A percentile compares a stretch with the other conserved stretches of the same genome.
phyloP scores from a whole-genome alignment of 2,329 filamentous ascomycete species.

The Arachnomyces sp. region DNA sequence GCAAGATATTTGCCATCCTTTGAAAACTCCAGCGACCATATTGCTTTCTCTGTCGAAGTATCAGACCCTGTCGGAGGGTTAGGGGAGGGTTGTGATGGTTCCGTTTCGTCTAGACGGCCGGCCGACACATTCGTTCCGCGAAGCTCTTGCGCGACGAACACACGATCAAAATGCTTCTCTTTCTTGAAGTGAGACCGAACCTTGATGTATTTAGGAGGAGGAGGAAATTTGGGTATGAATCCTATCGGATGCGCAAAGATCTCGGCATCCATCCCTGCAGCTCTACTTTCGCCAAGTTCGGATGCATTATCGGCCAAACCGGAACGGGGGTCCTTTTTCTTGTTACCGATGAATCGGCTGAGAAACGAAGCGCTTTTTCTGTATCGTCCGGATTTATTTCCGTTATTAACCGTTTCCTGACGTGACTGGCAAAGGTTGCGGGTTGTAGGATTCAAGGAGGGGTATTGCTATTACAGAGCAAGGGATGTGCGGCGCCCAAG shows the following conservation, averaged over 20 bases:
- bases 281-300: slow-evolving; percentile 61
- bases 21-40: slow-evolving; percentile 92
- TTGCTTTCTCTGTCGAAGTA: slow-evolving; percentile 50
- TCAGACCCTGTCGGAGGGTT: slow-evolving; percentile 17
- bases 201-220: slow-evolving; percentile 84
- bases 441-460: background rate
- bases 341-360: slow-evolving; percentile 69
- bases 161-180: slow-evolving; percentile 68
- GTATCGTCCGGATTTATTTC: slow-evolving; percentile 7
- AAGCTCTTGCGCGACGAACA: slow-evolving; percentile 92
- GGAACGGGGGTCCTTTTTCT: slow-evolving; percentile 57
- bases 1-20: slow-evolving; percentile 85
- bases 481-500: background rate
- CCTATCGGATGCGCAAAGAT: slow-evolving; percentile 74
- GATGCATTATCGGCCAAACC: slow-evolving; percentile 55
- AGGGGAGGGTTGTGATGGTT: slow-evolving; percentile 26
- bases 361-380: slow-evolving; percentile 89
- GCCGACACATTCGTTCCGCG: slow-evolving; percentile 45
- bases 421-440: background rate
- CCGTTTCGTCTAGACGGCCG: slow-evolving; percentile 21
- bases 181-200: slow-evolving; percentile 76
- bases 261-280: slow-evolving; percentile 73
- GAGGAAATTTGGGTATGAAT: slow-evolving; percentile 79
- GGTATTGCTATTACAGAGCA: background rate
- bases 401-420: background rate